Evolutionary conservation across 2,329 filamentous ascomycete species (phyloP), one percentile per base, ranked within the genome.

Genomic region (Pseudogymnoascus sp.): DNA sequence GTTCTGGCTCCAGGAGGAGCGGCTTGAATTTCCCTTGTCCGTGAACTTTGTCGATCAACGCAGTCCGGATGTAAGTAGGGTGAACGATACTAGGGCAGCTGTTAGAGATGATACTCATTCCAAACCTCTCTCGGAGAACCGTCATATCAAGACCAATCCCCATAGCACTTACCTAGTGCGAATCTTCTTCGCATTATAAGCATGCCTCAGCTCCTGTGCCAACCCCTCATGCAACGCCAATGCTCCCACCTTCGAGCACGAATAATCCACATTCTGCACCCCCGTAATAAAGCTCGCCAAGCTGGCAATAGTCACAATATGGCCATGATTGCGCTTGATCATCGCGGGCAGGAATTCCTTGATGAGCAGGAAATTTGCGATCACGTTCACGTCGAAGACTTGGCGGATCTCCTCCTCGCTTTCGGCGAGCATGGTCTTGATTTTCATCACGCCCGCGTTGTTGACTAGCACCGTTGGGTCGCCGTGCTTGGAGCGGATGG

Each of bases 391-490:
- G 65, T 86, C 85, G 73, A 90, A 90, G 54, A 85, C 87, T 68
- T 84, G 81, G 47, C 82, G 82, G 65, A 88, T 79, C 67, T 84
- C 80, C 7, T 75, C 76, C 62, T 86, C 82, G 3, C 79, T 78
- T 23, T 79, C 74, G 29, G 81, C 78, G 36, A 91, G 77, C 65
- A 91, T 80, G 3, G 81, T 80, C 65, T 83, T 83, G 64, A 78
- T 79, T 29, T 78, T 82, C 37, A 78, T 81, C 37, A 87, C 79
- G 66, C 86, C 87, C 6, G 87, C 87, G 71, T 90, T 89, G 77
- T 89, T 89, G 75, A 90, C 86, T 4, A 91, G 77, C 65, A 91
- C 79, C 0, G 87, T 90, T 0, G 88, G 88, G 63, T 83, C 71
- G 64, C 87, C 88, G 66, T 88, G 76, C 10, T 79, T 71, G 31